These are phyloP conservation scores for Melampsora americana DNA, from an alignment of 1,284 basidiomycete genomes.

Conservation along the genomic window DNA sequence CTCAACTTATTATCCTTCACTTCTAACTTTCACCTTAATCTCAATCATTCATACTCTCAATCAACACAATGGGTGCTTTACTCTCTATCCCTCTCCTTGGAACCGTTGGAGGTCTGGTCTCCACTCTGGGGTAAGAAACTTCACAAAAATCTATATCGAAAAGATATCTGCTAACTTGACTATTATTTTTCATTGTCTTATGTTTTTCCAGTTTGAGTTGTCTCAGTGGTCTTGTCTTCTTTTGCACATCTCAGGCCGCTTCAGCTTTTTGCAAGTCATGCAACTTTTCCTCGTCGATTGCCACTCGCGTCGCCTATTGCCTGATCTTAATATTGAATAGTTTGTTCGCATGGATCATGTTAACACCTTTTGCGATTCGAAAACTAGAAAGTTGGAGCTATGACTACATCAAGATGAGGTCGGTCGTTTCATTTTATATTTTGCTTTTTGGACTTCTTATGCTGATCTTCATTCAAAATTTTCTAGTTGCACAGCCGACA, in stretches of 20 bases:
- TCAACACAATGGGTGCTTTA: constrained; percentile 67
- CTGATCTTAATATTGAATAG: constrained; percentile 94
- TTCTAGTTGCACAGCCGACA: constrained; percentile 72
- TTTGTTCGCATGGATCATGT: constrained; percentile 94
- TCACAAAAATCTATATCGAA: background rate
- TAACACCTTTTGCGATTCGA: constrained; percentile 79
- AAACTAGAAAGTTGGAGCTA: constrained; percentile 88
- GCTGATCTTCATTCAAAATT: background rate
- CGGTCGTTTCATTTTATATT: background rate
- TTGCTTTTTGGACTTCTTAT: background rate
- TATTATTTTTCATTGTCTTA: background rate
- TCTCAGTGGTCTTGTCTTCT: constrained; percentile 54
- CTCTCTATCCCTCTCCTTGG: constrained; percentile 83
- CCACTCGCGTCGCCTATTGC: constrained; percentile 53
- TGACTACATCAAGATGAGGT: constrained; percentile 92
- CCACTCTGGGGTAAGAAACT: constrained; percentile 58
- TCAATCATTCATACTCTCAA: background rate
- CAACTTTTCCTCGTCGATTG: constrained; percentile 98
- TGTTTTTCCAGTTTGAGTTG: constrained; percentile 48
- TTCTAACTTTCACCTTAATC: background rate
- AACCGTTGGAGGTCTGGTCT: constrained; percentile 62
- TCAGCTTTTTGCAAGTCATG: constrained; percentile 98
- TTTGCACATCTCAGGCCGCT: constrained; percentile 55
- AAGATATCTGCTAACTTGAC: background rate
- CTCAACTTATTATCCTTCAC: background rate